These are phyloP conservation scores for Rosa multiflora DNA, from an alignment of 306 rosid genomes.

Conservation along the genomic window DNA sequence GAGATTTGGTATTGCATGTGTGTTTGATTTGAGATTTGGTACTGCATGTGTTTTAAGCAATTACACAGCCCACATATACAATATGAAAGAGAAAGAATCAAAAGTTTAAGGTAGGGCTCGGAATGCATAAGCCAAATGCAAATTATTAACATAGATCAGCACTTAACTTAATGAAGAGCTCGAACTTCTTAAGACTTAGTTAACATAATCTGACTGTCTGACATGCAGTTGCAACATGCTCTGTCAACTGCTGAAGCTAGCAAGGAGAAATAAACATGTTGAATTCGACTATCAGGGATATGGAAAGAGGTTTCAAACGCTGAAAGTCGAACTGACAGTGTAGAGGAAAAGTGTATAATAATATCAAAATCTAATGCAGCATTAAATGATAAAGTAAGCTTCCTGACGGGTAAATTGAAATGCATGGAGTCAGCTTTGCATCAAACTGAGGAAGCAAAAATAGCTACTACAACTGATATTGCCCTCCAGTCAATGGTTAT, in stretches of 20 bases:
- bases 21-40: too few relatives aligned
- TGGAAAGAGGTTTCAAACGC: slow-evolving; percentile 72
- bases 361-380: slow-evolving; percentile 71
- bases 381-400: slow-evolving; percentile 59
- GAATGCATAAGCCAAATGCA: too few relatives aligned
- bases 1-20: too few relatives aligned
- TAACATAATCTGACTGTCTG: slow-evolving; percentile 4
- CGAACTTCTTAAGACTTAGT: too few relatives aligned
- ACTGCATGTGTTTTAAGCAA: too few relatives aligned
- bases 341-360: slow-evolving; percentile 66
- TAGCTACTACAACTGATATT: slow-evolving; percentile 67
- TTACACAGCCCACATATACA: too few relatives aligned
- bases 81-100: too few relatives aligned
- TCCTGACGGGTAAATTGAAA: slow-evolving; percentile 56
- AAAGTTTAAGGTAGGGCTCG: too few relatives aligned
- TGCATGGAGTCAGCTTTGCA: slow-evolving; percentile 67
- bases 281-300: slow-evolving; percentile 59
- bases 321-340: slow-evolving; percentile 62
- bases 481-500: slow-evolving; percentile 46
- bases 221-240: slow-evolving; percentile 60
- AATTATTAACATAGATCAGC: too few relatives aligned
- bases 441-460: slow-evolving; percentile 63
- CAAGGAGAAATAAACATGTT: slow-evolving; percentile 78
- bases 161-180: too few relatives aligned
- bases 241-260: slow-evolving; percentile 80